Evolutionary conservation across 495 filamentous ascomycete genomes (phyloP), one percentile per base, ranked within the genome.

Genomic region (Tuber brumale): DNA sequence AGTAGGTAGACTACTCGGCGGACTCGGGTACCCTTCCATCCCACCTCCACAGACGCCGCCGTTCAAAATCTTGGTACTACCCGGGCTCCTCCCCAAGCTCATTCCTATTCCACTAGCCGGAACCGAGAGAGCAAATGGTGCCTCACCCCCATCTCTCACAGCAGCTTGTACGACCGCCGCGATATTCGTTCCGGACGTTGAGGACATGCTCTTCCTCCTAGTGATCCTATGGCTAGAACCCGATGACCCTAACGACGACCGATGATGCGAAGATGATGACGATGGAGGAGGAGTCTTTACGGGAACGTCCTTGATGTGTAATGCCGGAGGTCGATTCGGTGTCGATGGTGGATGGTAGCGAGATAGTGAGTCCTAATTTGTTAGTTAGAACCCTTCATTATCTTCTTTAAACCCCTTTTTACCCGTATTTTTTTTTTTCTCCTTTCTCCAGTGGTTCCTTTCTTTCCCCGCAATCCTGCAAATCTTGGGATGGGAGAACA

Each of bases 131-230:
- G 81, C 76, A 74, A 80, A 75, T 23, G 73, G 75, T 43, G 73
- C 51, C 44, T 82, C 81, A 9, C 69, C 88, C 45, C 86, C 88
- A 72, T 92, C 90, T 77, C 92, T 89, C 74, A 92, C 87, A 4
- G 93, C 87, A 4, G 93, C 91, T 44, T 92, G 92, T 45, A 92
- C 90, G 75, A 92, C 86, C 31, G 89, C 91, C 23, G 92, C 92
- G 43, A 91, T 89, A 84, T 93, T 95, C 82, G 89, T 88, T 43
- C 89, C 88, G 42, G 90, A 89, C 45, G 89, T 91, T 72, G 92
- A 93, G 78, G 94, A 90, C 85, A 90, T 94, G 85, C 94, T 97
- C 89, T 98, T 99, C 75, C 95, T 89, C 77, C 95, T 93, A 76
- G 92, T 94, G 77, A 99, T 89, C 73, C 95, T 93, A 84, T 97